phyloP scores from a whole-genome alignment of 2,329 filamentous ascomycete species.

The Fonsecaea pugnacius region DNA sequence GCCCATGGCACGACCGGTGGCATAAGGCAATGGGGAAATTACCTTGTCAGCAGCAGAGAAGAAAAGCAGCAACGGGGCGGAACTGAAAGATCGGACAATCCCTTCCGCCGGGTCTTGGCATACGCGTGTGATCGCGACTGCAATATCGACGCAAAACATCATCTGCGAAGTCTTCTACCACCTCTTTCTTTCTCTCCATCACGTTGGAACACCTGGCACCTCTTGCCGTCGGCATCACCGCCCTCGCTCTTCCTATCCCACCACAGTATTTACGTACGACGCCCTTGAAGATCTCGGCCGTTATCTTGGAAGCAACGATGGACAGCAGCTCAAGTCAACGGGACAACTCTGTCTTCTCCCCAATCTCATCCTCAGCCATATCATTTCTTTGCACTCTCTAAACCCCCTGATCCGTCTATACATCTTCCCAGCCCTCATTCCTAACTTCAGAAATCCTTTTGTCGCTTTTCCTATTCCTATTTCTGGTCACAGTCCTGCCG shows the following conservation, averaged over 20 bases:
- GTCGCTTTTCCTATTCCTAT: conserved; percentile 6
- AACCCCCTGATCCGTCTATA: neutral
- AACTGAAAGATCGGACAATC: neutral
- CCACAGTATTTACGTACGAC: neutral
- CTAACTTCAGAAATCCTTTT: conserved; percentile 9
- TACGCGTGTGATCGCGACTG: neutral
- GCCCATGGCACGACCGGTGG: conserved; percentile 78
- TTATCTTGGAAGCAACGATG: conserved; percentile 8
- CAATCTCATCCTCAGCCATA: neutral
- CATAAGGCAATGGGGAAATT: conserved; percentile 42
- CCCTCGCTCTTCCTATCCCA: neutral
- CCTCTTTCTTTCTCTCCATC: neutral
- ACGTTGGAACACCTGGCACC: neutral
- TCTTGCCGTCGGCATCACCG: neutral
- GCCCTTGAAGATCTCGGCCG: neutral
- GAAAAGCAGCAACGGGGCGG: neutral
- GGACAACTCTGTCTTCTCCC: neutral
- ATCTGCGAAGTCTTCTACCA: neutral
- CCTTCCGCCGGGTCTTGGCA: neutral
- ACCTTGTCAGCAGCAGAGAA: neutral
- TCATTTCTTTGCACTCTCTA: neutral
- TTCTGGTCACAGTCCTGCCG: neutral
- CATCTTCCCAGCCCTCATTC: conserved; percentile 14
- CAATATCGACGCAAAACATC: no score
- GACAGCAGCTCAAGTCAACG: neutral